Base-by-base conservation (phyloP, 2,329 filamentous ascomycete genomes). In the Ascochyta koolunga region DNA sequence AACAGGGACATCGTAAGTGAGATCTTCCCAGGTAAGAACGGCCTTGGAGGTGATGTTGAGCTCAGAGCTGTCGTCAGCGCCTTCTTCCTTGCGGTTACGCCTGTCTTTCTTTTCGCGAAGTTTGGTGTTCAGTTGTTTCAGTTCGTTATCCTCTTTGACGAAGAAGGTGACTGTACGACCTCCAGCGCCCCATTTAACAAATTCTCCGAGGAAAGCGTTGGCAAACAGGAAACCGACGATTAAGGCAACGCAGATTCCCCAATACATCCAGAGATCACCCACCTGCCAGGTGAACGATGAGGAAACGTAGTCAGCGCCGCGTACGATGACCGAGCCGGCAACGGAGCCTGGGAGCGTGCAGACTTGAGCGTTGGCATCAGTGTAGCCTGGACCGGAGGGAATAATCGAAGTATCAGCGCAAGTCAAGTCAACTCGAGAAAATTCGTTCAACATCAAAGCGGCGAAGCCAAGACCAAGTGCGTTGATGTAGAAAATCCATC, bases 371-470 rank as follows among this genome's bases (percentile, higher is more conserved):
- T 84, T 79, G 66, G 92, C 86, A 56, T 93, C 82, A 54, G 77
- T 79, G 64, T 96, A 96, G 1, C 82, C 84, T 1, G 84, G 79
- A 0, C 91, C 91, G 3, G 79, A 83, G 0, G 91, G 91, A 18
- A 96, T 80, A 4, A 96, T 77, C 0, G 86, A 90, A 38, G 83
- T 80, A 2, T 79, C 79, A 0, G 83, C 84, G 67, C 92, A 96
- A 0, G 82, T 86, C 70, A 96, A 78, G 24, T 87, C 81, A 36
- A 90, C 79, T 10, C 83, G 77, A 31, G 82, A 81, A 66, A 96
- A 96, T 68, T 96, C 92, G 66, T 96, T 96, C 65, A 90, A 85
- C 90, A 96, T 95, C 75, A 96, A 75, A 2, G 86, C 80, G 10
- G 87, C 83, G 69, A 96, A 96, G 0, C 86, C 85, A 2, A 95